phyloP scores from a whole-genome alignment of 192 early-diverging fungal species.

The Spizellomyces sp. region DNA sequence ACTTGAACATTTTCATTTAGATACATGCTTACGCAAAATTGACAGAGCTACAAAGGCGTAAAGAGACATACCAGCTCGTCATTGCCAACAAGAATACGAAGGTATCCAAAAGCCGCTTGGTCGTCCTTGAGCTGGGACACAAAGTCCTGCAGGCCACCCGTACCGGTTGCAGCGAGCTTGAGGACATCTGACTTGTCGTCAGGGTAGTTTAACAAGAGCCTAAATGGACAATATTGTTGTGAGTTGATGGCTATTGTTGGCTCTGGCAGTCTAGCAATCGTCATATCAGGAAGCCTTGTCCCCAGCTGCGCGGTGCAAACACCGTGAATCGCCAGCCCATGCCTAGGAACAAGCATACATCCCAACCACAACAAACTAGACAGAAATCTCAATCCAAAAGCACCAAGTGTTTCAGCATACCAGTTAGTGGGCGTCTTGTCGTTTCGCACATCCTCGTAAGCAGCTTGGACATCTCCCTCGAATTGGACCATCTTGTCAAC shows the following conservation, averaged over 20 bases:
- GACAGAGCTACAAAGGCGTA: neutral
- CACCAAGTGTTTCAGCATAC: slow-evolving; percentile 18
- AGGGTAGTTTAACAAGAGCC: slow-evolving; percentile 64
- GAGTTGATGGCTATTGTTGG: too few relatives aligned
- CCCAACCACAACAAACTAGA: too few relatives aligned
- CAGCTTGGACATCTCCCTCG: slow-evolving; percentile 34
- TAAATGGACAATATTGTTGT: neutral
- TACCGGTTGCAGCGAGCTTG: slow-evolving; percentile 43
- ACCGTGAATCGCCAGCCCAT: too few relatives aligned
- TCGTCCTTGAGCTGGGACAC: slow-evolving; percentile 57
- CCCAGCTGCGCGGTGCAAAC: too few relatives aligned
- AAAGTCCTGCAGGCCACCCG: slow-evolving; percentile 69
- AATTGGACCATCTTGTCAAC: slow-evolving; percentile 35
- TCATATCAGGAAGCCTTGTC: too few relatives aligned
- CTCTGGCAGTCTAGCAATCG: too few relatives aligned
- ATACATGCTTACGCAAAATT: neutral
- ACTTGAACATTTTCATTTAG: slow-evolving; percentile 5
- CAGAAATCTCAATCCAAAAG: too few relatives aligned
- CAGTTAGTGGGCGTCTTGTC: slow-evolving; percentile 57
- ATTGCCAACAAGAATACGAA: slow-evolving; percentile 68
- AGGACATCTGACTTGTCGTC: slow-evolving; percentile 54
- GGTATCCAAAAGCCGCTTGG: slow-evolving; percentile 78
- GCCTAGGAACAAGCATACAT: too few relatives aligned
- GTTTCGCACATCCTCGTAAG: slow-evolving; percentile 60
- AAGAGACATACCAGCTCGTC: slow-evolving; percentile 44